These are phyloP conservation scores for Priceomyces carsonii DNA, from an alignment of 805 yeast species.

Conservation along the genomic window DNA sequence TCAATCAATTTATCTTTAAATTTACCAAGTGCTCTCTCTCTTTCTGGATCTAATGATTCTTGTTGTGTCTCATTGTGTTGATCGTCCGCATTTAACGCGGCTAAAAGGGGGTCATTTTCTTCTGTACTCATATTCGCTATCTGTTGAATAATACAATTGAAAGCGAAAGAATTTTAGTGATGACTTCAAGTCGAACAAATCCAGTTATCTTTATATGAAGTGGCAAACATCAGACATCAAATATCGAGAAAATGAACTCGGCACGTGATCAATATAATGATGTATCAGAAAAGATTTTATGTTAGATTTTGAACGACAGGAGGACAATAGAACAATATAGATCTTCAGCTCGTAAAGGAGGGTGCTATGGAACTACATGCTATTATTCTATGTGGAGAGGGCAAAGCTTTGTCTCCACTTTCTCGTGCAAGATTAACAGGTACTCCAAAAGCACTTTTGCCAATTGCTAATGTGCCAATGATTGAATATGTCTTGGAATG, in stretches of 20 bases:
- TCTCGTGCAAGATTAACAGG: conserved; percentile 63
- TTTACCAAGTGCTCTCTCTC: conserved; percentile 73
- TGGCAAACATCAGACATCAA: conserved; percentile 8
- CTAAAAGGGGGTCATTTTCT: conserved; percentile 76
- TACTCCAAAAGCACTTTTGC: conserved; percentile 79
- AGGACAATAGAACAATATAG: too few relatives aligned
- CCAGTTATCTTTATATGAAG: conserved; percentile 4
- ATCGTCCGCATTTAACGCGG: conserved; percentile 54
- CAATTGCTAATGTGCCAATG: conserved; percentile 89
- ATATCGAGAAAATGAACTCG: neutral
- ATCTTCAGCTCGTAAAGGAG: too few relatives aligned
- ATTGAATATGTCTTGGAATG: conserved; percentile 84
- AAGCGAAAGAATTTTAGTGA: too few relatives aligned
- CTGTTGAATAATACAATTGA: too few relatives aligned
- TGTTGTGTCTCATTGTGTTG: conserved; percentile 21
- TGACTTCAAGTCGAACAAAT: too few relatives aligned
- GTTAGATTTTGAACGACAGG: too few relatives aligned
- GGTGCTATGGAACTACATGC: conserved; percentile 93
- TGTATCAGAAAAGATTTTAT: too few relatives aligned
- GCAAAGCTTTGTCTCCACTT: conserved; percentile 71
- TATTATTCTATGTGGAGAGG: conserved; percentile 84
- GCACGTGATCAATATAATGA: neutral
- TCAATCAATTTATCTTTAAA: conserved; percentile 86
- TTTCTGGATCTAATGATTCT: conserved; percentile 60
- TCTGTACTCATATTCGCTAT: conserved; percentile 51